A percentile compares a stretch with the other conserved stretches of the same genome.
These are phyloP conservation scores for Taphrina pruni DNA, from an alignment of 1,139 yeast genomes.

Conservation along the genomic window DNA sequence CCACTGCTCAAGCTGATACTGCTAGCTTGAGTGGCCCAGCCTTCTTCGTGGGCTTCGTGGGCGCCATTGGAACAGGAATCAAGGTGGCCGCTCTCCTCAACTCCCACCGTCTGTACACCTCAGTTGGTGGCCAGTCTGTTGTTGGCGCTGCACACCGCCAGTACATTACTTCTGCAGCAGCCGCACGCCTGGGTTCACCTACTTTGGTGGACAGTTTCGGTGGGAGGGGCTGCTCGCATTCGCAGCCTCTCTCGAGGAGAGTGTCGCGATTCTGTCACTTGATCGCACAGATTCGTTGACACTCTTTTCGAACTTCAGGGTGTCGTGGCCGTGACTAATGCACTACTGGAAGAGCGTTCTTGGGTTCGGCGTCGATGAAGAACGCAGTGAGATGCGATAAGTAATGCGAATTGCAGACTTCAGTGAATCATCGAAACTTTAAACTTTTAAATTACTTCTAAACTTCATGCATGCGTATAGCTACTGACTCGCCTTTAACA, in stretches of 20 bases:
- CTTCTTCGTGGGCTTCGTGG: neutral
- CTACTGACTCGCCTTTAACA: too few relatives aligned
- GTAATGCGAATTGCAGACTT: constrained; percentile 53
- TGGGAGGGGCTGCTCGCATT: neutral
- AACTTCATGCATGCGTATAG: too few relatives aligned
- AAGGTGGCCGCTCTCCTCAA: neutral
- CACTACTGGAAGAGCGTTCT: too few relatives aligned
- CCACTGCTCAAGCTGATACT: neutral
- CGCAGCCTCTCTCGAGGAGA: neutral
- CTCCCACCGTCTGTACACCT: neutral
- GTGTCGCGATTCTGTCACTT: neutral
- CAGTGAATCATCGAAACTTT: constrained; percentile 55
- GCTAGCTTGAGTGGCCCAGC: neutral
- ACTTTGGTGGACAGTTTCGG: neutral
- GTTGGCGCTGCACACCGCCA: neutral
- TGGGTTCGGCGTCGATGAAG: constrained; percentile 57
- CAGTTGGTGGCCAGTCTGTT: neutral
- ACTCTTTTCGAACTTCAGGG: too few relatives aligned
- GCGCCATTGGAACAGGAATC: neutral
- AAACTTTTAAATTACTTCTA: too few relatives aligned
- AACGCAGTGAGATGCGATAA: constrained; percentile 56
- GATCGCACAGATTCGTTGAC: neutral
- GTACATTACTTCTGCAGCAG: neutral
- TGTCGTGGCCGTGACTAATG: too few relatives aligned
- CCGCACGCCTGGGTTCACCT: neutral